A percentile compares a stretch with the other conserved stretches of the same genome.
Evolutionary conservation across 352 stramenopile genomes (phyloP).

Genomic region (Phytophthora fragariae): DNA sequence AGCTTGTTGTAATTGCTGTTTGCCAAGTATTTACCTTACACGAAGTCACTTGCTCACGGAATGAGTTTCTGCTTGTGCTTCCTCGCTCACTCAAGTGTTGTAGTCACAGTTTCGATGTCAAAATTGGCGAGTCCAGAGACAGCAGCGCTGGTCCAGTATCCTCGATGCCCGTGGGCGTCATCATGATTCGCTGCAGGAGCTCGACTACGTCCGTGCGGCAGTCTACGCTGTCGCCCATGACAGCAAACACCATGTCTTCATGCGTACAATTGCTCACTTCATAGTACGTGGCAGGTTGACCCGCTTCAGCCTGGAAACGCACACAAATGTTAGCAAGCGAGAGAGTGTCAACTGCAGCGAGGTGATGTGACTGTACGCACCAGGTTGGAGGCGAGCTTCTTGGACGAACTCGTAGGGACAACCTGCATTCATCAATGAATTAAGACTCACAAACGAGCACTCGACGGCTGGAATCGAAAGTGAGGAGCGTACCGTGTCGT

Average conservation of each 20-base stretch:
- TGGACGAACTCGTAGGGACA: slow-evolving; percentile 64
- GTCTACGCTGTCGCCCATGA: slow-evolving; percentile 68
- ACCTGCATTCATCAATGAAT: slow-evolving; percentile 37
- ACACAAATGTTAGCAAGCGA: slow-evolving; percentile 10
- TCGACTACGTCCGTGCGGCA: slow-evolving; percentile 50
- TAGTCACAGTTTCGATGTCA: slow-evolving; percentile 26
- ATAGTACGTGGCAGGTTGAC: slow-evolving; percentile 50
- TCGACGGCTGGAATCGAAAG: neutral
- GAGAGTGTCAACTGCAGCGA: neutral
- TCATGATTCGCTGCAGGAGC: slow-evolving; percentile 54
- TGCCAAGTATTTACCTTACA: no score
- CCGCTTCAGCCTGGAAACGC: slow-evolving; percentile 45
- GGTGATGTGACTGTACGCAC: slow-evolving; percentile 32
- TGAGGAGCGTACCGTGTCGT: slow-evolving; percentile 46
- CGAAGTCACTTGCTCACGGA: neutral
- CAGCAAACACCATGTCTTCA: slow-evolving; percentile 72
- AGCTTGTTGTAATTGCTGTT: neutral
- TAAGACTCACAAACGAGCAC: neutral
- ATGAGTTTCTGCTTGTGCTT: slow-evolving; percentile 3
- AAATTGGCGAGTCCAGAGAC: slow-evolving; percentile 4
- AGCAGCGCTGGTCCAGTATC: neutral
- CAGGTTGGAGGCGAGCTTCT: slow-evolving; percentile 57
- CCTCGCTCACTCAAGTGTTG: neutral
- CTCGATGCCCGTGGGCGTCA: neutral
- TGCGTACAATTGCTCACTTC: slow-evolving; percentile 64